Evolutionary conservation across 495 filamentous ascomycete genomes (phyloP).

Genomic region (Haplographium delicatum): DNA sequence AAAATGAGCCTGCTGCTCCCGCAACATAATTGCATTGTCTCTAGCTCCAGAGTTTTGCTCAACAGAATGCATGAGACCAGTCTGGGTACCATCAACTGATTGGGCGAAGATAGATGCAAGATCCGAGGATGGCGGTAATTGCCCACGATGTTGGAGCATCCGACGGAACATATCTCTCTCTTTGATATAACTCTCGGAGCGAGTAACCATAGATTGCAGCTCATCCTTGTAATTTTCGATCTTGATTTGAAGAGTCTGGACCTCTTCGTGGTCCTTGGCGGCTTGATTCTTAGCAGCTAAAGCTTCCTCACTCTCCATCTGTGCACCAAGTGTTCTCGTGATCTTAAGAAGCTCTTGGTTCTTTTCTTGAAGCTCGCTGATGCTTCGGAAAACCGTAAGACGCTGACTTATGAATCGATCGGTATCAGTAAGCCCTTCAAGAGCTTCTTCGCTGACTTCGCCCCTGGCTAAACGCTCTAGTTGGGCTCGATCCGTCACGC

Average conservation of each 20-base stretch:
- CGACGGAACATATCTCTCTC: slow-evolving; percentile 96
- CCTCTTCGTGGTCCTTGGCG: slow-evolving; percentile 66
- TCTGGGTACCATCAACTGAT: slow-evolving; percentile 44
- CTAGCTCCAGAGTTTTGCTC: slow-evolving; percentile 37
- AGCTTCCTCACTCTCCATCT: slow-evolving; percentile 89
- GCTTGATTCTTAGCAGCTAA: slow-evolving; percentile 60
- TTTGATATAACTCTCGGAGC: slow-evolving; percentile 85
- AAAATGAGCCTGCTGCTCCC: slow-evolving; percentile 83
- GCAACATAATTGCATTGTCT: slow-evolving; percentile 61
- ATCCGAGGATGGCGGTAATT: slow-evolving; percentile 55
- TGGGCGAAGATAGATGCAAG: slow-evolving; percentile 59
- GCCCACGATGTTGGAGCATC: slow-evolving; percentile 74
- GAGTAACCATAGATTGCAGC: slow-evolving; percentile 67
- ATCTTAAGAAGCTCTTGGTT: slow-evolving; percentile 78
- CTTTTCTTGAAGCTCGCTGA: slow-evolving; percentile 81
- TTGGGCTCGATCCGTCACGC: slow-evolving; percentile 54
- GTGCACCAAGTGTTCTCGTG: slow-evolving; percentile 74
- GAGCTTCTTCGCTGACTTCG: slow-evolving; percentile 52
- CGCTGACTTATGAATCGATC: slow-evolving; percentile 81
- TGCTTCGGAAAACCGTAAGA: slow-evolving; percentile 74
- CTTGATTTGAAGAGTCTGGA: slow-evolving; percentile 63
- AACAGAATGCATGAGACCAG: slow-evolving; percentile 44
- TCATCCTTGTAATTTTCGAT: slow-evolving; percentile 59
- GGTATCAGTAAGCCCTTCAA: slow-evolving; percentile 71
- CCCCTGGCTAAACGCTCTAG: slow-evolving; percentile 68